Conservation (phyloP, 495 filamentous ascomycete species). For the Entonaema liquescens region DNA sequence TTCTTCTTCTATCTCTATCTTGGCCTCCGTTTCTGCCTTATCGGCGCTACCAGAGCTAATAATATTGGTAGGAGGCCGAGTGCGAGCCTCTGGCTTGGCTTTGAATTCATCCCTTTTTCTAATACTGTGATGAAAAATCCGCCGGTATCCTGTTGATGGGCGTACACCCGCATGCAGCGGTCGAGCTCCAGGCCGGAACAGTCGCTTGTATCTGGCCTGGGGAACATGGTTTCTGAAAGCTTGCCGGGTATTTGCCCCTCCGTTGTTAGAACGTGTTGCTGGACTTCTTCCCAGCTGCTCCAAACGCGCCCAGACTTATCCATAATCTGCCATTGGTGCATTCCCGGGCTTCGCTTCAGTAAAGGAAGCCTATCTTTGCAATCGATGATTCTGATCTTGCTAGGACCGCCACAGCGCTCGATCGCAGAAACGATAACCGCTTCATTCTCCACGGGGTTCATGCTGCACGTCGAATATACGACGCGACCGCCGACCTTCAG, state of each 20-base stretch:
- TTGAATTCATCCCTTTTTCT: slow-evolving; percentile 90
- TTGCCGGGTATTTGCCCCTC: slow-evolving; percentile 66
- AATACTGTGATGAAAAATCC: slow-evolving; percentile 97
- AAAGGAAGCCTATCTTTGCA: slow-evolving; percentile 78
- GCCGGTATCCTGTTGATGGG: slow-evolving; percentile 94
- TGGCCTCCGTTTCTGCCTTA: slow-evolving; percentile 48
- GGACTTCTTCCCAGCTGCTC: slow-evolving; percentile 79
- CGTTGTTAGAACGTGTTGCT: slow-evolving; percentile 65
- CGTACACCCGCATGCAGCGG: slow-evolving; percentile 90
- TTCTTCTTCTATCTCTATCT: slow-evolving; percentile 51
- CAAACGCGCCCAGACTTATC: slow-evolving; percentile 81
- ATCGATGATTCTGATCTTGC: slow-evolving; percentile 84
- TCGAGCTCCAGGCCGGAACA: slow-evolving; percentile 75
- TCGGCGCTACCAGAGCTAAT: slow-evolving; percentile 40
- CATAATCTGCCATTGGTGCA: slow-evolving; percentile 86
- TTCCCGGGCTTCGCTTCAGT: slow-evolving; percentile 75
- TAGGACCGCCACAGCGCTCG: slow-evolving; percentile 83
- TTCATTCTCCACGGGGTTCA: slow-evolving; percentile 98
- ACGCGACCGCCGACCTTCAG: slow-evolving; percentile 92
- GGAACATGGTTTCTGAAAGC: slow-evolving; percentile 83
- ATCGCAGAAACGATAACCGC: slow-evolving; percentile 86
- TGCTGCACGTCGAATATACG: slow-evolving; percentile 96
- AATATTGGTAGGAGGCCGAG: slow-evolving; percentile 52
- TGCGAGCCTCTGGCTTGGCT: slow-evolving; percentile 78
- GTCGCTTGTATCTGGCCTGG: slow-evolving; percentile 64